Conservation (phyloP, 2,329 filamentous ascomycete genomes). For the Onygenales sp. region DNA sequence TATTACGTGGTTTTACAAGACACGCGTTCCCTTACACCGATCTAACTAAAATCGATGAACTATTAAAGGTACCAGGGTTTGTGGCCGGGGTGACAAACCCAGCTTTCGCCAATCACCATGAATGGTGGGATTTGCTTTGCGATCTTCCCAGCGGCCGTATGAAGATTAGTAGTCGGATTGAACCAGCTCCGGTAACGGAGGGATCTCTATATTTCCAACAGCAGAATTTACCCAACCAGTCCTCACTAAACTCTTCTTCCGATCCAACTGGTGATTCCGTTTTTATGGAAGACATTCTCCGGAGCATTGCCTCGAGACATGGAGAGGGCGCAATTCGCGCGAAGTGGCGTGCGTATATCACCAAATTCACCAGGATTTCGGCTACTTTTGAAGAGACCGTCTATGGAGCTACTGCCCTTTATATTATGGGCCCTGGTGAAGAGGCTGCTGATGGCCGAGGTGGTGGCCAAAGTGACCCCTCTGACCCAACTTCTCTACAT, state of each 20-base stretch:
- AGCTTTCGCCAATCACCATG: constrained; percentile 84
- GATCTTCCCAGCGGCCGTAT: constrained; percentile 86
- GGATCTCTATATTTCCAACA: constrained; percentile 82
- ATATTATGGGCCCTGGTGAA: constrained; percentile 70
- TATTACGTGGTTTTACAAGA: constrained; percentile 87
- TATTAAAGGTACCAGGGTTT: constrained; percentile 92
- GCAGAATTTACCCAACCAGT: constrained; percentile 35
- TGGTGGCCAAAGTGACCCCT: constrained; percentile 21
- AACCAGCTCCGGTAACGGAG: constrained; percentile 70
- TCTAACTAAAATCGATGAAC: constrained; percentile 91
- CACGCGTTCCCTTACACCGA: constrained; percentile 98
- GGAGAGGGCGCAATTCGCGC: constrained; percentile 83
- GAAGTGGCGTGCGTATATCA: constrained; percentile 92
- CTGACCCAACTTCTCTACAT: constrained; percentile 46
- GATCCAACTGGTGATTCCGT: constrained; percentile 78
- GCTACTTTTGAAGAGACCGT: constrained; percentile 93
- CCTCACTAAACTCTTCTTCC: constrained; percentile 17
- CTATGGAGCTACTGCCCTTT: constrained; percentile 79
- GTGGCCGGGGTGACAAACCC: constrained; percentile 97
- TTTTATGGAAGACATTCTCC: constrained; percentile 80
- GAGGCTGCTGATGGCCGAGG: constrained; percentile 31
- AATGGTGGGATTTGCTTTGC: constrained; percentile 98
- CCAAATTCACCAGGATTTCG: constrained; percentile 83
- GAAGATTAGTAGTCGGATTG: constrained; percentile 86
- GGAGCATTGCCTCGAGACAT: constrained; percentile 74